Percentiles rank a stretch among this genome's conserved stretches.
Conservation (phyloP, 129 eudicot species). For the Oenanthe sinensis region DNA sequence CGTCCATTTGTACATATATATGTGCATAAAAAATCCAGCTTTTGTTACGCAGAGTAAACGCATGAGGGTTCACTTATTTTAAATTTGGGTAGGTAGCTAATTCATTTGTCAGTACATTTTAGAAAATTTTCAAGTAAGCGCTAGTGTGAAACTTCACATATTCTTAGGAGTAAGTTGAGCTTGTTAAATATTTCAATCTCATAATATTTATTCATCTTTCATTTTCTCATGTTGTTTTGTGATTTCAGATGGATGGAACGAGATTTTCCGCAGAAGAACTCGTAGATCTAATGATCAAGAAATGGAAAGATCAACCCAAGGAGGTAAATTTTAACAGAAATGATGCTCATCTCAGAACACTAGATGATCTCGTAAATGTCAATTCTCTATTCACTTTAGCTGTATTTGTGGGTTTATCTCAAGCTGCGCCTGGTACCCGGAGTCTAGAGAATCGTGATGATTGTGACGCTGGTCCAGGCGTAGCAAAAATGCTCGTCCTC, state of each 20-base stretch:
- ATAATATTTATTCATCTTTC: not conserved
- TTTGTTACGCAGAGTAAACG: too few species aligned
- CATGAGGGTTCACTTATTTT: not conserved
- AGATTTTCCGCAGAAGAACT: not conserved
- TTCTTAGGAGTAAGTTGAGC: not conserved
- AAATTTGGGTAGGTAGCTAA: not conserved
- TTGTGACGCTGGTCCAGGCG: not conserved
- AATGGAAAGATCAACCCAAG: not conserved
- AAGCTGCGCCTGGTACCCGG: not conserved
- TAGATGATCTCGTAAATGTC: not conserved
- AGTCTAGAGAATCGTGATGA: not conserved
- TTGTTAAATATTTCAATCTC: not conserved
- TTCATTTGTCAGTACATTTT: not conserved
- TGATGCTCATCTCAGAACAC: not conserved
- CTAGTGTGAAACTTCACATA: too few species aligned
- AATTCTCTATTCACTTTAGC: not conserved
- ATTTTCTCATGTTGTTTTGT: not conserved
- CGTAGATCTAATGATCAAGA: not conserved
- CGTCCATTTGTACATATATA: too few species aligned
- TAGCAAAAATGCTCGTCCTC: not conserved
- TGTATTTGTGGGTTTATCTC: not conserved
- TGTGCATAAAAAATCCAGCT: not conserved
- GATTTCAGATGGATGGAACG: not conserved
- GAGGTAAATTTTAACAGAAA: not conserved
- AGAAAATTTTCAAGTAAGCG: too few species aligned